Conservation (phyloP, 2,329 filamentous ascomycete species). For the Sclerotinia sclerotiorum region DNA sequence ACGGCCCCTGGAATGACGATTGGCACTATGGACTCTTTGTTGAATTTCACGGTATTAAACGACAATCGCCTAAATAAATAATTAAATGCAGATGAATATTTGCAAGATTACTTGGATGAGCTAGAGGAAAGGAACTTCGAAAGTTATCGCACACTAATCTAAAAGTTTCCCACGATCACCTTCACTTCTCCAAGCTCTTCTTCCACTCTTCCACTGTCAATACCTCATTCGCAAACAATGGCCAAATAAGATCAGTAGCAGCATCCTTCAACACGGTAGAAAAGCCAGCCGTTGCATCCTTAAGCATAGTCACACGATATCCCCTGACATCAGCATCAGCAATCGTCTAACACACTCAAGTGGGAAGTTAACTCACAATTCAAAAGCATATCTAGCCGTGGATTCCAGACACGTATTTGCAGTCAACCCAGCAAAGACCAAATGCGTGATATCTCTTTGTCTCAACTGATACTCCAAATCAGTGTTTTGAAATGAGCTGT, state of each 20-base stretch:
- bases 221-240: slow-evolving; percentile 35
- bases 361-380: slow-evolving; percentile 30
- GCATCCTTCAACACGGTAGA: slow-evolving; percentile 31
- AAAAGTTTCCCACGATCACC: no score
- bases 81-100: not conserved
- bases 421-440: slow-evolving; percentile 40
- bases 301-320: slow-evolving; percentile 36
- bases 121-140: not conserved
- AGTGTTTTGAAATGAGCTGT: slow-evolving; percentile 41
- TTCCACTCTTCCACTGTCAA: slow-evolving; percentile 35
- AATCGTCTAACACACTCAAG: not conserved
- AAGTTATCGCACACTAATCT: not conserved
- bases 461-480: slow-evolving; percentile 42
- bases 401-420: slow-evolving; percentile 42
- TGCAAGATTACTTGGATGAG: not conserved
- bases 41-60: slow-evolving; percentile 15
- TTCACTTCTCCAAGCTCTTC: slow-evolving; percentile 24
- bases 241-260: slow-evolving; percentile 37
- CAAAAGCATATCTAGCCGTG: slow-evolving; percentile 42
- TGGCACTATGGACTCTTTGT: slow-evolving; percentile 24
- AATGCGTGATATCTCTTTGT: slow-evolving; percentile 40
- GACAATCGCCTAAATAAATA: slow-evolving; percentile 9
- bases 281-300: slow-evolving; percentile 37
- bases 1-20: slow-evolving; percentile 31
- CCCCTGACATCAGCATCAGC: slow-evolving; percentile 27